Evolutionary conservation across 1,284 basidiomycete genomes (phyloP).

Genomic region (Peniophora sp.): DNA sequence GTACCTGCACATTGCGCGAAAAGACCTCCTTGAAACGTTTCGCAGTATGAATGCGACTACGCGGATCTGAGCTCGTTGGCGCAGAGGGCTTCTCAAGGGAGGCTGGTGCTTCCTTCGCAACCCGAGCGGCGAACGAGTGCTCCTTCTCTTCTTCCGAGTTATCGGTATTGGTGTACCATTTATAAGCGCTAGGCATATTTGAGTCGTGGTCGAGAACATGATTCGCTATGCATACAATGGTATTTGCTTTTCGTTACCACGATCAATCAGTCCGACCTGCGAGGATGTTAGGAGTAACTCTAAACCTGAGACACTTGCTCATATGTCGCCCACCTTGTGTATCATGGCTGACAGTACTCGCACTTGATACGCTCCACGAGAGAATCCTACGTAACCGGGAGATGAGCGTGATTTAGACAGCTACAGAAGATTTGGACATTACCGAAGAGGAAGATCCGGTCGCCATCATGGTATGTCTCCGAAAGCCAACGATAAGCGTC

Average conservation of each 20-base stretch:
- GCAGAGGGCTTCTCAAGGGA: too few species aligned
- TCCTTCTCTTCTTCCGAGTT: background rate
- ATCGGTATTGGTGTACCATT: constrained; percentile 13
- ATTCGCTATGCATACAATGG: constrained; percentile 20
- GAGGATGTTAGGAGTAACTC: background rate
- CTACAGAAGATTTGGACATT: background rate
- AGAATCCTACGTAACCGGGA: constrained; percentile 21
- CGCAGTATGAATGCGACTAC: background rate
- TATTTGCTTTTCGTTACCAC: constrained; percentile 27
- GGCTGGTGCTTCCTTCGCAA: too few species aligned
- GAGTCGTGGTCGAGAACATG: background rate
- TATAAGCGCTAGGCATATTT: constrained; percentile 19
- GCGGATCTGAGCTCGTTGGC: too few species aligned
- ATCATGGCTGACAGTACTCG: constrained; percentile 29
- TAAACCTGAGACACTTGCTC: background rate
- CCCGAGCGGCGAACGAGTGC: background rate
- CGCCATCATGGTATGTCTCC: constrained; percentile 25
- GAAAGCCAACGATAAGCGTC: constrained; percentile 32
- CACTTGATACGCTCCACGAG: constrained; percentile 32
- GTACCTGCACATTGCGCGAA: constrained; percentile 18
- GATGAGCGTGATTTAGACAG: background rate
- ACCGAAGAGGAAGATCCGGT: constrained; percentile 31
- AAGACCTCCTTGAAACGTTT: constrained; percentile 21
- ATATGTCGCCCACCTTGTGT: constrained; percentile 14
- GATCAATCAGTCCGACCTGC: constrained; percentile 24